A percentile compares a stretch with the other conserved stretches of the same genome.
These are phyloP conservation scores for Xanthoparmelia taractica DNA, from an alignment of 495 filamentous ascomycete genomes.

Conservation along the genomic window DNA sequence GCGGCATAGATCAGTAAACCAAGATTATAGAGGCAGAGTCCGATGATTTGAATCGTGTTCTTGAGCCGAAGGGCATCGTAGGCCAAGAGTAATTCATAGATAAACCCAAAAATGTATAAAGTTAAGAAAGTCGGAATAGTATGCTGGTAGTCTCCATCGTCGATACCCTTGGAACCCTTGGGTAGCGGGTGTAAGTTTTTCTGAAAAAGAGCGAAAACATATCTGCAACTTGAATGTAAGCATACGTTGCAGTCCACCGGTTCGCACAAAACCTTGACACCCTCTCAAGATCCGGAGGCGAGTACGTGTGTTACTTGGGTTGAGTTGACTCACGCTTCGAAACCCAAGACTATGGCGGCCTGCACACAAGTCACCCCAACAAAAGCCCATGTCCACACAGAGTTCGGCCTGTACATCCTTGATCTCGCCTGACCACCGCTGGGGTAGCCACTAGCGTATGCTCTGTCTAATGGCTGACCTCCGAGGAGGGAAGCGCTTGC, in stretches of 20 bases:
- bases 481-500: constrained; percentile 59
- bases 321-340: constrained; percentile 67
- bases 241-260: neutral
- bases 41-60: constrained; percentile 98
- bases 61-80: constrained; percentile 91
- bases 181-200: constrained; percentile 53
- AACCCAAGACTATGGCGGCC: constrained; percentile 65
- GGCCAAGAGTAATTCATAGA: constrained; percentile 81
- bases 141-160: constrained; percentile 44
- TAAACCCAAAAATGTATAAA: constrained; percentile 93
- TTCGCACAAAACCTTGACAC: neutral
- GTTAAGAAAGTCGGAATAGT: constrained; percentile 85
- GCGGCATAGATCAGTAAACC: constrained; percentile 86
- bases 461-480: constrained; percentile 47
- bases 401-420: constrained; percentile 65
- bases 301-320: neutral
- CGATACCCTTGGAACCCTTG: constrained; percentile 50
- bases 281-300: neutral
- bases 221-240: constrained; percentile 29
- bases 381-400: constrained; percentile 84
- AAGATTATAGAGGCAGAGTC: constrained; percentile 83
- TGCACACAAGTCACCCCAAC: constrained; percentile 66
- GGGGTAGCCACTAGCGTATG: constrained; percentile 42
- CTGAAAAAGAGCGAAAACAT: constrained; percentile 49
- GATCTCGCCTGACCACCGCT: constrained; percentile 25